A percentile compares a stretch with the other conserved stretches of the same genome.
These are phyloP conservation scores for Sutorius australiensis DNA, from an alignment of 768 basidiomycete species.

Conservation along the genomic window DNA sequence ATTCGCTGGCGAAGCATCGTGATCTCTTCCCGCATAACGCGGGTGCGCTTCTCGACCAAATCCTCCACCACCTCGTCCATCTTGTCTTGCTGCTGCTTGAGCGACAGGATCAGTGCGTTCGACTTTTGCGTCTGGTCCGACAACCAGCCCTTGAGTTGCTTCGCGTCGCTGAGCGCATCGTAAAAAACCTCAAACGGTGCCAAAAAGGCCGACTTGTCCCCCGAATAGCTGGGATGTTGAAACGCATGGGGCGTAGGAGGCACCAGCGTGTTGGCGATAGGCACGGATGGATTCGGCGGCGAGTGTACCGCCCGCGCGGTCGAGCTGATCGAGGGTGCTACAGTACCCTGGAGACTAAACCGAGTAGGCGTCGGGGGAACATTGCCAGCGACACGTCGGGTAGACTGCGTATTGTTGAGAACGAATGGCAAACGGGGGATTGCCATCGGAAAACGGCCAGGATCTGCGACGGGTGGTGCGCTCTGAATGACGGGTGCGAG, in stretches of 20 bases:
- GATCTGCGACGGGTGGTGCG: slow-evolving; percentile 57
- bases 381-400: slow-evolving; percentile 49
- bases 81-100: slow-evolving; percentile 61
- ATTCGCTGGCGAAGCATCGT: slow-evolving; percentile 55
- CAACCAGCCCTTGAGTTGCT: slow-evolving; percentile 74
- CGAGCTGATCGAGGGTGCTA: slow-evolving; percentile 20
- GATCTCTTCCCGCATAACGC: slow-evolving; percentile 60
- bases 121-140: slow-evolving; percentile 68
- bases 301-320: slow-evolving; percentile 38
- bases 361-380: slow-evolving; percentile 74
- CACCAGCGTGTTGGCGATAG: slow-evolving; percentile 62
- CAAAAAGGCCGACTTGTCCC: slow-evolving; percentile 73
- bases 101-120: slow-evolving; percentile 46
- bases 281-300: slow-evolving; percentile 57
- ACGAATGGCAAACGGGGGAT: slow-evolving; percentile 61
- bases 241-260: slow-evolving; percentile 69
- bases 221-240: slow-evolving; percentile 54
- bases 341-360: slow-evolving; percentile 42
- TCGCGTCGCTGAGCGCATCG: slow-evolving; percentile 77
- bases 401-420: slow-evolving; percentile 40
- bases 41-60: slow-evolving; percentile 59
- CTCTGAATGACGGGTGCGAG: slow-evolving; percentile 70
- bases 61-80: slow-evolving; percentile 55
- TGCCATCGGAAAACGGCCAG: slow-evolving; percentile 55
- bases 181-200: slow-evolving; percentile 83